Conservation (phyloP, 495 filamentous ascomycete genomes). For the Hapsidospora chrysogenum region DNA sequence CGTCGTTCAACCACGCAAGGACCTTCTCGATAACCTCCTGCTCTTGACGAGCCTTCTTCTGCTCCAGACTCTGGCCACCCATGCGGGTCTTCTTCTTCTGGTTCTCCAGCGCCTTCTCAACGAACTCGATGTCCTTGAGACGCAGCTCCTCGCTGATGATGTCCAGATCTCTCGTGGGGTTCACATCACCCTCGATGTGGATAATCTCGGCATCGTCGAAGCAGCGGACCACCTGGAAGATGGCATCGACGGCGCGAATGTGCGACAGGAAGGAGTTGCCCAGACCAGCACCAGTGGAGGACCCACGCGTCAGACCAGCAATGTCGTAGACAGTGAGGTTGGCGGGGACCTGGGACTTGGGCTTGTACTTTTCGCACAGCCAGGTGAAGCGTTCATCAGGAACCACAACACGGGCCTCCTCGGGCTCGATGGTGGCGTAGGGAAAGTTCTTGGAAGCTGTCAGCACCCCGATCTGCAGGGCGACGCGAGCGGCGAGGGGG, state of each 20-base stretch:
- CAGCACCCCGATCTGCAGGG: slow-evolving; percentile 3
- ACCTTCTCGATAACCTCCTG: slow-evolving; percentile 85
- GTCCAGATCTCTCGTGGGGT: slow-evolving; percentile 80
- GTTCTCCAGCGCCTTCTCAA: slow-evolving; percentile 81
- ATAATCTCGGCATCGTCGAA: slow-evolving; percentile 99
- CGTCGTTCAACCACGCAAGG: slow-evolving; percentile 59
- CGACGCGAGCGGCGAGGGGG: slow-evolving; percentile 5
- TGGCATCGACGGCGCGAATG: slow-evolving; percentile 97
- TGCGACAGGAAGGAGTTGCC: slow-evolving; percentile 98
- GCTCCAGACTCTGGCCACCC: slow-evolving; percentile 91
- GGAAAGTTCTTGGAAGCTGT: slow-evolving; percentile 64
- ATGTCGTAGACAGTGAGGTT: slow-evolving; percentile 99
- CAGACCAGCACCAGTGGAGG: slow-evolving; percentile 92
- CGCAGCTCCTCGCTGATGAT: slow-evolving; percentile 96
- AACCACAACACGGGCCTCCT: slow-evolving; percentile 95
- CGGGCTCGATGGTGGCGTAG: slow-evolving; percentile 96
- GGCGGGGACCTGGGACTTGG: slow-evolving; percentile 88
- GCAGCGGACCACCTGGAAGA: slow-evolving; percentile 97
- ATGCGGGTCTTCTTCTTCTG: slow-evolving; percentile 83
- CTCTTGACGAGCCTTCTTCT: slow-evolving; percentile 94
- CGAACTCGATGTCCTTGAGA: slow-evolving; percentile 98
- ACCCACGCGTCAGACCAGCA: slow-evolving; percentile 88
- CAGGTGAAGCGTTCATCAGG: slow-evolving; percentile 94
- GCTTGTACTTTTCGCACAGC: slow-evolving; percentile 90
- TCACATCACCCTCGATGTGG: slow-evolving; percentile 96